A percentile compares a stretch with the other conserved stretches of the same genome.
Evolutionary conservation across 768 basidiomycete species (phyloP).

Genomic region (Phylloporus sp.): DNA sequence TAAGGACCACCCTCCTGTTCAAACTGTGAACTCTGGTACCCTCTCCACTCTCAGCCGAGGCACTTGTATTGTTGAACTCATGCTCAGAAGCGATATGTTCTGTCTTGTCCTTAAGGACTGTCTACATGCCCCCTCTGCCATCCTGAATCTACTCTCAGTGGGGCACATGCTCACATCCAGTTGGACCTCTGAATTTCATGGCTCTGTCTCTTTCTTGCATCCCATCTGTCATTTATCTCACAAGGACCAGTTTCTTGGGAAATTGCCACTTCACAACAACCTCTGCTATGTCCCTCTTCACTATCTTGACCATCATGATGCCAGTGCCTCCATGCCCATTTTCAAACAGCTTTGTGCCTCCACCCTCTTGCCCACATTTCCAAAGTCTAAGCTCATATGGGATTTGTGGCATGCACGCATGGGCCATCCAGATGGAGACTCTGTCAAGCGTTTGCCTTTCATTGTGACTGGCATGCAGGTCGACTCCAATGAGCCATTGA

Average conservation of each 20-base stretch:
- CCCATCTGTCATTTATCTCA: neutral
- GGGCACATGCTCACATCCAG: neutral
- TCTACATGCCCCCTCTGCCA: neutral
- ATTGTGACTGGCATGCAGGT: neutral
- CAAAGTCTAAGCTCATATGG: neutral
- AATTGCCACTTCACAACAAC: fast-evolving
- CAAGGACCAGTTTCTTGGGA: neutral
- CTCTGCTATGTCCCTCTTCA: neutral
- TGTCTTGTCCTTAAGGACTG: neutral
- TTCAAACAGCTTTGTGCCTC: neutral
- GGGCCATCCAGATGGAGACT: neutral
- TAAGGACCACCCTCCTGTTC: neutral
- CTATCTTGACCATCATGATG: neutral
- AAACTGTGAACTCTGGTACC: neutral
- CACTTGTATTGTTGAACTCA: neutral
- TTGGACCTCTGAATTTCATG: neutral
- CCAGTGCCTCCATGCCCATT: too few species aligned
- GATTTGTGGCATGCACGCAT: neutral
- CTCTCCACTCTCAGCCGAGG: neutral
- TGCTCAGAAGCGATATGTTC: neutral
- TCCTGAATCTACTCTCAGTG: neutral
- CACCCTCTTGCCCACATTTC: fast-evolving
- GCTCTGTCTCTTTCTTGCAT: fast-evolving
- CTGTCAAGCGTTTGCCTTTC: neutral
- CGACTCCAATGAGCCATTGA: fast-evolving